Base-by-base conservation (phyloP, 129 eudicot genomes). In the Tanacetum coccineum region DNA sequence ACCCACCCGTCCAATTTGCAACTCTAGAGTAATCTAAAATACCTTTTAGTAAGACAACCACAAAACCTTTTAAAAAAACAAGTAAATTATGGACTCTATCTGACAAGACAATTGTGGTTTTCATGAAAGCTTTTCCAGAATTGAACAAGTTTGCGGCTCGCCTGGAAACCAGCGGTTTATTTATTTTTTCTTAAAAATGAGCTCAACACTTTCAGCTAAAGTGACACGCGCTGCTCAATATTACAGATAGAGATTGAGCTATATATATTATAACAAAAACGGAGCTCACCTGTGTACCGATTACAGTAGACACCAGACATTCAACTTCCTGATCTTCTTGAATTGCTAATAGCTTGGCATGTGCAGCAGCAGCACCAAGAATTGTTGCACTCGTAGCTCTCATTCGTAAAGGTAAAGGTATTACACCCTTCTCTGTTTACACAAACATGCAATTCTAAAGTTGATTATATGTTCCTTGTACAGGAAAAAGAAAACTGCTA, bases 351-450 rank as follows among this genome's bases (percentile, higher is more conserved):
- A 87, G 56, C 67, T 79, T 89, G 69, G 99, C 97, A 62, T 78
- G 95, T 14, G 93, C 99, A 73, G 97, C 99, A 75, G 97, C 97
- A 21, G 88, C 88, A 53, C 99, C 99, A 64, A 94, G 95, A 28
- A 95, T 92, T 30, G 88, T 87, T 70, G 92, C 99, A 57, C 87
- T 80, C 47, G 96, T 88, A 62, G 97, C 99, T 72, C 97, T 78
- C 86, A 82, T 80, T 44, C 85, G 88, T 75, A 94, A 77, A 15
- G 88, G 78, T 47, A 76, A 74, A 36, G 95, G 90, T 70, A 93
- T 81, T 42, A 74, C 40, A 47, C 78, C 82, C 68, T 78, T 61
- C 61, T 81, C 98, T 93, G 84, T 44, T 64, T 14, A 59, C 54
- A 50, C 70, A 59, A 28, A 22, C 36, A 73, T 40, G 13, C 44